These are phyloP conservation scores for Selaginella moellendorffii DNA, from an alignment of 75 land plant genomes.

Conservation along the genomic window DNA sequence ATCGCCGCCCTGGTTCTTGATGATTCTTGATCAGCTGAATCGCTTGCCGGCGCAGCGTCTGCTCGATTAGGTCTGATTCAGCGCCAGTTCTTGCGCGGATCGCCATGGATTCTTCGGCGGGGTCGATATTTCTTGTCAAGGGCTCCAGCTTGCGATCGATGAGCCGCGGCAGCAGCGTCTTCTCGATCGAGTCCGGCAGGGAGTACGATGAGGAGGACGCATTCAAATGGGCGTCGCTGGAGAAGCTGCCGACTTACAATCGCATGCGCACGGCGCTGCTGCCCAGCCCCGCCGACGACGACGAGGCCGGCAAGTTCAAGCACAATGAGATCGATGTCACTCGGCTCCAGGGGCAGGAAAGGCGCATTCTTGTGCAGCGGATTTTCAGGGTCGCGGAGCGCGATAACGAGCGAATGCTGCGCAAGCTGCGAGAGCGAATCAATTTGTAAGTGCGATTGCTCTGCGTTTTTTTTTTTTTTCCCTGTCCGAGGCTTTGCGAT, in stretches of 20 bases:
- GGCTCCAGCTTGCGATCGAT: conserved; percentile 1
- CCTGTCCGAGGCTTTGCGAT: neutral
- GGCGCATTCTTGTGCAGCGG: neutral
- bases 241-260: neutral
- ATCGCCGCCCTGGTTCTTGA: neutral
- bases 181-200: neutral
- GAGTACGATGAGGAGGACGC: neutral
- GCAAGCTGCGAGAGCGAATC: neutral
- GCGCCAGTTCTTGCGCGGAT: too few species aligned
- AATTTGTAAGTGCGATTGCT: neutral
- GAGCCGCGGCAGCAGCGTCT: neutral
- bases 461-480: too few species aligned
- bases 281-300: neutral
- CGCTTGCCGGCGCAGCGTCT: neutral
- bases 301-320: neutral
- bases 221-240: neutral
- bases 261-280: neutral
- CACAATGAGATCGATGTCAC: neutral
- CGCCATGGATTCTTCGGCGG: neutral
- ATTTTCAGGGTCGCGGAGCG: neutral
- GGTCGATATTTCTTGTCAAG: neutral
- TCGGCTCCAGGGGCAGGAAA: neutral
- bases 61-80: neutral
- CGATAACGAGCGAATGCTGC: neutral
- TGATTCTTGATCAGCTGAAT: neutral